Percentiles rank a stretch among this genome's conserved stretches.
Evolutionary conservation across 129 eudicot species (phyloP).

Genomic region (Dittrichia graveolens): DNA sequence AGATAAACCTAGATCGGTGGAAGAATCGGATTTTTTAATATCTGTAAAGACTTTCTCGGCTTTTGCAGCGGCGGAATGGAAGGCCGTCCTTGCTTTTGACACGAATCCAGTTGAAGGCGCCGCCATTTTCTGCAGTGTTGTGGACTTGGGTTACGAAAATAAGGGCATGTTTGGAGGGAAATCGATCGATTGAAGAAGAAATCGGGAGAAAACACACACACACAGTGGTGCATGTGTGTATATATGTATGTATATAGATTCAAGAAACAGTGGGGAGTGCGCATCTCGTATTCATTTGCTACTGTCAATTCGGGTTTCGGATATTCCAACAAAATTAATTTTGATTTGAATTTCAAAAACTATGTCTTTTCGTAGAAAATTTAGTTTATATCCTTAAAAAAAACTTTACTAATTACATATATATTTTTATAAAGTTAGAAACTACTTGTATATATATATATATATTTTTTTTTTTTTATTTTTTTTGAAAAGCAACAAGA

Average conservation of each 20-base stretch:
- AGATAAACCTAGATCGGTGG: constrained; percentile 63
- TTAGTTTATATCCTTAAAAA: no score
- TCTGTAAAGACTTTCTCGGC: constrained; percentile 91
- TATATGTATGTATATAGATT: constrained; percentile 2
- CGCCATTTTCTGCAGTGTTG: constrained; percentile 59
- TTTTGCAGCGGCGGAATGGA: constrained; percentile 96
- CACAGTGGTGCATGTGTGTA: constrained; percentile 7
- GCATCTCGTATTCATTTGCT: constrained; percentile 23
- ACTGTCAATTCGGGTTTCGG: constrained; percentile 20
- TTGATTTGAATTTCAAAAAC: not conserved
- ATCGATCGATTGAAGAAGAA: constrained; percentile 22
- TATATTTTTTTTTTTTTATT: no score
- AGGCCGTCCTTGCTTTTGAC: constrained; percentile 82
- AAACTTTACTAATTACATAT: no score
- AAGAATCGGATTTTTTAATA: constrained; percentile 72
- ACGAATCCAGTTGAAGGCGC: constrained; percentile 62
- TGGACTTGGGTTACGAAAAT: constrained; percentile 27
- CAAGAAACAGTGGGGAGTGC: constrained; percentile 18
- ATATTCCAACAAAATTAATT: not conserved
- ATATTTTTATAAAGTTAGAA: no score
- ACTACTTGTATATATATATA: no score
- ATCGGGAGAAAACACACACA: constrained; percentile 4
- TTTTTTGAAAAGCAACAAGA: no score
- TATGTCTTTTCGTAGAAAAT: no score
- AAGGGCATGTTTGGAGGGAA: constrained; percentile 50